These are phyloP conservation scores for Lactarius vividus DNA, from an alignment of 768 basidiomycete species.

Conservation along the genomic window DNA sequence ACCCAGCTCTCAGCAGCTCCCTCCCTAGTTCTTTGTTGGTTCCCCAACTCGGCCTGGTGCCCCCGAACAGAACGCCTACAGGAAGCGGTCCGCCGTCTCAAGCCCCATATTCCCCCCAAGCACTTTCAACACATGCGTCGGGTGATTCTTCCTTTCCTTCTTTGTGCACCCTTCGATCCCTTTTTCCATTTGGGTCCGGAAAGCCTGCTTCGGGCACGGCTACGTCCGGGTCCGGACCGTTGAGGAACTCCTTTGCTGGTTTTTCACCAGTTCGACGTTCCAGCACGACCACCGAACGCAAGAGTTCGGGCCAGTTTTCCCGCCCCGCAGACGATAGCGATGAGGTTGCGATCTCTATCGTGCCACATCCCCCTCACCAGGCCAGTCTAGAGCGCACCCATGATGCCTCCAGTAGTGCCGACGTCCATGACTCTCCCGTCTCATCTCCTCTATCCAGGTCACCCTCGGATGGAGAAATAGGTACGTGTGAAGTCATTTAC, in stretches of 20 bases:
- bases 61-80: constrained; percentile 29
- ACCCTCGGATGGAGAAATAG: constrained; percentile 11
- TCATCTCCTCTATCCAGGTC: constrained; percentile 1
- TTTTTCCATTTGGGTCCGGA: constrained; percentile 63
- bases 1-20: constrained; percentile 19
- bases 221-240: constrained; percentile 23
- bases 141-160: constrained; percentile 35
- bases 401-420: constrained; percentile 1
- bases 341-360: constrained; percentile 18
- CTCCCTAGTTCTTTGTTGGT: constrained; percentile 33
- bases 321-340: constrained; percentile 12
- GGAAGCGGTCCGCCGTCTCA: constrained; percentile 32
- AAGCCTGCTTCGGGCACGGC: constrained; percentile 32
- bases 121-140: constrained; percentile 24
- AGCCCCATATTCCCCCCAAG: constrained; percentile 26
- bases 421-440: background rate
- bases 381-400: background rate
- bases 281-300: constrained; percentile 32
- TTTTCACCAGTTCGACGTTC: constrained; percentile 61
- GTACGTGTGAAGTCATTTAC: constrained; percentile 12
- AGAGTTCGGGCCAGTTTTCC: constrained; percentile 22
- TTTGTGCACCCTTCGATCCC: constrained; percentile 61
- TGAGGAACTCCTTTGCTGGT: constrained; percentile 36
- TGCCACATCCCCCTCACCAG: constrained; percentile 3
- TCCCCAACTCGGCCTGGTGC: constrained; percentile 35